These are phyloP conservation scores for Dictyostelium intermedium DNA, from an alignment of 78 protist genomes.

Conservation along the genomic window DNA sequence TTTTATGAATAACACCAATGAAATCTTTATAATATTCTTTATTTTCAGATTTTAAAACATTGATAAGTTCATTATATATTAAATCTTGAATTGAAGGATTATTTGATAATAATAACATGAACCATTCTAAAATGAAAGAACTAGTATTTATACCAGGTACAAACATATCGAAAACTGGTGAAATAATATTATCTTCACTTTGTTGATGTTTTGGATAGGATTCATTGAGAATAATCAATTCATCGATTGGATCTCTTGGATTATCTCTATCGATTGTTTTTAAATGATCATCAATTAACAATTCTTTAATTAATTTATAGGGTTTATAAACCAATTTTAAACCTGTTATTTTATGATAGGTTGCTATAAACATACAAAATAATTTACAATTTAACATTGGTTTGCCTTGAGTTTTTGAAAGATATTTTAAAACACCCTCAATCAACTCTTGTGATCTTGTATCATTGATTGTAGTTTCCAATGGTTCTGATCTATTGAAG, in stretches of 20 bases:
- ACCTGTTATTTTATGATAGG: neutral
- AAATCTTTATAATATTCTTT: neutral
- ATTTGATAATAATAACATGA: conserved; percentile 2
- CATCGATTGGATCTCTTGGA: neutral
- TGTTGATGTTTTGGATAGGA: neutral
- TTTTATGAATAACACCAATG: neutral
- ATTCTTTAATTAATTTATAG: neutral
- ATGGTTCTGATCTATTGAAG: neutral
- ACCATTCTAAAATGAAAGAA: conserved; percentile 2
- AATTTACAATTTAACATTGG: neutral
- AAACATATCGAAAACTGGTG: neutral
- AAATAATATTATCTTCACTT: neutral
- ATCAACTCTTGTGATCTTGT: neutral
- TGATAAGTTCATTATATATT: neutral
- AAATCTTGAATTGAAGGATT: neutral
- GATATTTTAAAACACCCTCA: neutral
- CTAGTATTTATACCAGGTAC: neutral
- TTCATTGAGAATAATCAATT: neutral
- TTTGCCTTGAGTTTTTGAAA: neutral
- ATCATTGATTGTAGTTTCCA: neutral
- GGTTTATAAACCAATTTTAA: neutral
- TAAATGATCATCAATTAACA: neutral
- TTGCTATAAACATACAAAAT: neutral
- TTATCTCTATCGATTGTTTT: neutral
- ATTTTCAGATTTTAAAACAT: neutral